Evolutionary conservation across 2,329 filamentous ascomycete species (phyloP).

Genomic region (Chaetomium strumarium): DNA sequence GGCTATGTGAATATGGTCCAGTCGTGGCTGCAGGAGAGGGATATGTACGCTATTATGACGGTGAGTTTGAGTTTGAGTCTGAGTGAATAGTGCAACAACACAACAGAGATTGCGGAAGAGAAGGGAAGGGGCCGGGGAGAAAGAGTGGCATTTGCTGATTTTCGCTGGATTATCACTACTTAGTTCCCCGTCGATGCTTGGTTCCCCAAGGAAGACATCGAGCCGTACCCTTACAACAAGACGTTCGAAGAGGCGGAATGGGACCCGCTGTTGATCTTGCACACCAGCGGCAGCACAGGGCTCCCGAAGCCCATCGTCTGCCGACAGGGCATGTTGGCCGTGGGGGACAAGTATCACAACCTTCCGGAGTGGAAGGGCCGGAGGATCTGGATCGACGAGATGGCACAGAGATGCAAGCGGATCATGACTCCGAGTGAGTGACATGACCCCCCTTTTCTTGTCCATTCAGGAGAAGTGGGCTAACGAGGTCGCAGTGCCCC

Average conservation of each 20-base stretch:
- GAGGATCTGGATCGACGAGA: conserved; percentile 12
- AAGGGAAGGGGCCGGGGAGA: too few species aligned
- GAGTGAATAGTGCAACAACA: too few species aligned
- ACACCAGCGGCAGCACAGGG: conserved; percentile 43
- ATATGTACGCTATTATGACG: conserved; percentile 35
- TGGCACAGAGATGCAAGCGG: conserved; percentile 16
- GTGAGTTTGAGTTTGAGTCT: background rate
- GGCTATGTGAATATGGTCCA: conserved; percentile 29
- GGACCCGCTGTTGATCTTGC: conserved; percentile 38
- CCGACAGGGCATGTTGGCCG: conserved; percentile 34
- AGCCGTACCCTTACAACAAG: conserved; percentile 35
- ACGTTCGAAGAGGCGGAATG: conserved; percentile 37
- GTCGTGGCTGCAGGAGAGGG: conserved; percentile 34
- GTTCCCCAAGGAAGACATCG: conserved; percentile 32
- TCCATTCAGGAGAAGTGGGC: background rate
- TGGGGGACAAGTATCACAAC: conserved; percentile 30
- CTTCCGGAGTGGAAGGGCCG: conserved; percentile 20
- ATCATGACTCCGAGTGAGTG: conserved; percentile 22
- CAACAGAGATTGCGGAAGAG: too few species aligned
- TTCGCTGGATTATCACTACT: background rate
- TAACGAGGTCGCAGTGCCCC: conserved; percentile 28
- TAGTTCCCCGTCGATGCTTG: conserved; percentile 28
- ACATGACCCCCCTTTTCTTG: background rate
- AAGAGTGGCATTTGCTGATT: too few species aligned
- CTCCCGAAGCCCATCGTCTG: conserved; percentile 41